Base-by-base conservation (phyloP, 1,284 basidiomycete species). In the Mycosarcoma maydis region DNA sequence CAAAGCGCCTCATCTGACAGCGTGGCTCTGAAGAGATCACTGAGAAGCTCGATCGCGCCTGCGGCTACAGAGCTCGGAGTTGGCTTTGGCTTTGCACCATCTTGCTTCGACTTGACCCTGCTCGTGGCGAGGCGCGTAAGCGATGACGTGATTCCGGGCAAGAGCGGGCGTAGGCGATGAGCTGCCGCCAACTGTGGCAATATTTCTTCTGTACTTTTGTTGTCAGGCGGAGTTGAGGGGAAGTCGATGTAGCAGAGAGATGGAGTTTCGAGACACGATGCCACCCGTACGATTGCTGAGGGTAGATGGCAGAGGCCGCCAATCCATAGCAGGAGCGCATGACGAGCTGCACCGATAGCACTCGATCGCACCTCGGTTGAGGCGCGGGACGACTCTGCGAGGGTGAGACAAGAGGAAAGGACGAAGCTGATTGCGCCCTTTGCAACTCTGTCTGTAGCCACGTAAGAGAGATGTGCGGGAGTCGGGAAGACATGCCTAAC, bases 401-500 rank as follows among this genome's bases (percentile, higher is more conserved):
- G 27, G 14, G 42, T 20, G 23, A 66, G 58, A 8, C 41, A 41
- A 5, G 68, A 55, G 0, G 62, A 61, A 7, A 71, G 55, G 20
- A 57, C 51, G n/a, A 66, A 66, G 42, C 54, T 51, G 26, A 67
- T 38, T 4, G 68, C 68, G 1, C 68, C 68, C 38, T 56, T 71
- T n/a, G 58, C 50, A 19, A 59, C 30, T 29, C 46, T 34, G 10
- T 58, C 62, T 2, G 45, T 48, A 3, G 48, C 33, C 5, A 33
- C 57, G 40, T 54, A 66, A 0, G 17, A 10, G 22, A 67, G 34
- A 22, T 67, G 68, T 13, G 23, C 29, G 9, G 49, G 16, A 3
- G 47, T 48, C 0, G 68, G 68, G 22, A 36, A 71, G 20, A 58
- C 7, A 5, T 64, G 39, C 6, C 11, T 17, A 2, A 17, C 23